Evolutionary conservation across 2,329 filamentous ascomycete species (phyloP).

Genomic region (Shiraia bambusicola): DNA sequence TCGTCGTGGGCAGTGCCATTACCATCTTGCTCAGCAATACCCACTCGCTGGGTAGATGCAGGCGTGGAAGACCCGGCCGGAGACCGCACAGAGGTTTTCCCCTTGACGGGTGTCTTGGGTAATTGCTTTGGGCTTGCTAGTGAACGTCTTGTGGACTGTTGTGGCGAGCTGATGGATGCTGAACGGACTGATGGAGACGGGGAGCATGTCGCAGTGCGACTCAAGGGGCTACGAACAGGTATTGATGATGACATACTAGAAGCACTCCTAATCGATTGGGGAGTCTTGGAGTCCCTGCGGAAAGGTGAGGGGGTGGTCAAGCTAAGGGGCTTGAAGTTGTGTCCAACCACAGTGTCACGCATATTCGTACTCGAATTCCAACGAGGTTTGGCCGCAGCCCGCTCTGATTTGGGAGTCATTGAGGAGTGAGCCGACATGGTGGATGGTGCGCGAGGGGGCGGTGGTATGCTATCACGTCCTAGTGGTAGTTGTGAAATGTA

Average conservation of each 20-base stretch:
- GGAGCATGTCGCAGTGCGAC: conserved; percentile 30
- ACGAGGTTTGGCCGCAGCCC: conserved; percentile 36
- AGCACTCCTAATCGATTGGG: conserved; percentile 26
- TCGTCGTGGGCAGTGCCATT: conserved; percentile 26
- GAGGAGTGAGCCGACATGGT: conserved; percentile 33
- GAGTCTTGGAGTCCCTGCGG: conserved; percentile 19
- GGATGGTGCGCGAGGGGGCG: conserved; percentile 28
- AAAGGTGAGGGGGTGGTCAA: conserved; percentile 40
- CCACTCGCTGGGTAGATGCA: conserved; percentile 26
- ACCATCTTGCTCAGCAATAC: conserved; percentile 22
- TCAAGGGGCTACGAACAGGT: conserved; percentile 39
- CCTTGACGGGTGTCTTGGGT: conserved; percentile 34
- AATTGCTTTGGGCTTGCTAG: conserved; percentile 34
- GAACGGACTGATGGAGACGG: conserved; percentile 23
- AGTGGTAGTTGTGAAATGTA: conserved; percentile 15
- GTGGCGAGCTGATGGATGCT: conserved; percentile 34
- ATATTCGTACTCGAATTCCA: conserved; percentile 45
- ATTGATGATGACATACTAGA: conserved; percentile 38
- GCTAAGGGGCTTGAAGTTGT: conserved; percentile 42
- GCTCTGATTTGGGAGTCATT: conserved; percentile 30
- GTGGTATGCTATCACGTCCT: conserved; percentile 3
- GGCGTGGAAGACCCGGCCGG: conserved; percentile 29
- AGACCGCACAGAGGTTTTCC: conserved; percentile 19
- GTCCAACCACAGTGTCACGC: conserved; percentile 42
- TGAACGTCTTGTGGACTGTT: conserved; percentile 28